A percentile compares a stretch with the other conserved stretches of the same genome.
Evolutionary conservation across 2,329 filamentous ascomycete species (phyloP).

Genomic region (Thielaviopsis musarum): DNA sequence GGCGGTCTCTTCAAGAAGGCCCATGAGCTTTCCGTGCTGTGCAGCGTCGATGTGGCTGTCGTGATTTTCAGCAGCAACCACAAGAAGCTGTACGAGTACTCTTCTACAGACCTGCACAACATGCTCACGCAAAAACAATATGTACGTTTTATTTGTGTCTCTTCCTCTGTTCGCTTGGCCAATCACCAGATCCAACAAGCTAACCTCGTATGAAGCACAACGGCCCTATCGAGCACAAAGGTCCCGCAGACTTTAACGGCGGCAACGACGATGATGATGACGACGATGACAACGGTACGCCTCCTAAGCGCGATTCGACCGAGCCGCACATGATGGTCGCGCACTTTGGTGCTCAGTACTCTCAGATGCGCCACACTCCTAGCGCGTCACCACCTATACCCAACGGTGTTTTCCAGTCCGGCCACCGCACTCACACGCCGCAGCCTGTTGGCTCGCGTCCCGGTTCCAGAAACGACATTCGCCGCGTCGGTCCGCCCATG

Average conservation of each 20-base stretch:
- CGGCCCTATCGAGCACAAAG: conserved; percentile 88
- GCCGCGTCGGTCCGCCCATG: conserved; percentile 18
- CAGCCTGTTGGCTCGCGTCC: conserved; percentile 15
- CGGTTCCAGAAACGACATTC: conserved; percentile 18
- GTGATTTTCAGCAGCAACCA: conserved; percentile 92
- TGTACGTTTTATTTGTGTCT: conserved; percentile 36
- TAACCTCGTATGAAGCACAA: conserved; percentile 48
- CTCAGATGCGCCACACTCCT: conserved; percentile 66
- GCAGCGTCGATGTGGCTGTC: conserved; percentile 94
- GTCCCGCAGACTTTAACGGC: conserved; percentile 78
- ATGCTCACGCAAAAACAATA: conserved; percentile 80
- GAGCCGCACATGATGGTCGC: conserved; percentile 49
- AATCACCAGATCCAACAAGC: conserved; percentile 6
- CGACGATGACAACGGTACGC: conserved; percentile 57
- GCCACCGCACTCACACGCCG: conserved; percentile 16
- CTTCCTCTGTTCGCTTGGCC: conserved; percentile 3
- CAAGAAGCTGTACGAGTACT: conserved; percentile 98
- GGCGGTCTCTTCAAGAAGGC: conserved; percentile 99
- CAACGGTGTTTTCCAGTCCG: conserved; percentile 42
- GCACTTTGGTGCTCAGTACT: conserved; percentile 57
- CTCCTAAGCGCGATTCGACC: conserved; percentile 46
- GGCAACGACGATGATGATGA: conserved; percentile 76
- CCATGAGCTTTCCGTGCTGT: conserved; percentile 92
- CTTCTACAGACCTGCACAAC: conserved; percentile 82
- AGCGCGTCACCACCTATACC: conserved; percentile 79